Conservation (phyloP, 2,329 filamentous ascomycete genomes). For the Ilyonectria sp. region DNA sequence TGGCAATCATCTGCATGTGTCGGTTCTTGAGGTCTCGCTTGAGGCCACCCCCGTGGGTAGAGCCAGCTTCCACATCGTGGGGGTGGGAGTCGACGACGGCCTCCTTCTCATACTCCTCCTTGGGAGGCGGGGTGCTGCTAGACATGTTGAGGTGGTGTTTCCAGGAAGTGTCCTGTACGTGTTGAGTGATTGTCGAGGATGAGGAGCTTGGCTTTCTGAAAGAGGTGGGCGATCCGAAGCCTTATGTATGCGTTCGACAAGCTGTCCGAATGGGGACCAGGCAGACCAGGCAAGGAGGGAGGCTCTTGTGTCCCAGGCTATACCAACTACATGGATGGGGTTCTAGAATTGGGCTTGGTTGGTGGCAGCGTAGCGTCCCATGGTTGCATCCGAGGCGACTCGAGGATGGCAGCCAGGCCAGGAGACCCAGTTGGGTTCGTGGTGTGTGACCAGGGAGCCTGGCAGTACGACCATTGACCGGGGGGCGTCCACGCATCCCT, state of each 20-base stretch:
- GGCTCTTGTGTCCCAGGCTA: slow-evolving; percentile 1
- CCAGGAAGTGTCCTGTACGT: slow-evolving; percentile 17
- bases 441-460: slow-evolving; percentile 20
- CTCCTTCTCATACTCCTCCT: slow-evolving; percentile 33
- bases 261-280: slow-evolving; percentile 20
- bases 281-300: slow-evolving; percentile 19
- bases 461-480: slow-evolving; percentile 14
- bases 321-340: slow-evolving; percentile 27
- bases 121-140: slow-evolving; percentile 23
- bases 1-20: slow-evolving; percentile 98
- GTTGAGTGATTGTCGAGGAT: slow-evolving; percentile 3
- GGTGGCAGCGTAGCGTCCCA: slow-evolving; percentile 17
- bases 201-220: slow-evolving; percentile 22
- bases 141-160: slow-evolving; percentile 25
- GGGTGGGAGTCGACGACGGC: slow-evolving; percentile 12
- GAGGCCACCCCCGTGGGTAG: slow-evolving; percentile 36
- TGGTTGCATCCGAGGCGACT: slow-evolving; percentile 25
- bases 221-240: slow-evolving; percentile 19
- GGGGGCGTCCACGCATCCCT: slow-evolving; percentile 20
- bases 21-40: slow-evolving; percentile 81
- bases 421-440: slow-evolving; percentile 8
- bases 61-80: slow-evolving; percentile 33
- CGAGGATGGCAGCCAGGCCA: slow-evolving; percentile 12
- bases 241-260: slow-evolving; percentile 29
- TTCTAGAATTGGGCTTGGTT: slow-evolving; percentile 31